phyloP scores from a whole-genome alignment of 768 basidiomycete species.

The Leccinum subgranulosum region DNA sequence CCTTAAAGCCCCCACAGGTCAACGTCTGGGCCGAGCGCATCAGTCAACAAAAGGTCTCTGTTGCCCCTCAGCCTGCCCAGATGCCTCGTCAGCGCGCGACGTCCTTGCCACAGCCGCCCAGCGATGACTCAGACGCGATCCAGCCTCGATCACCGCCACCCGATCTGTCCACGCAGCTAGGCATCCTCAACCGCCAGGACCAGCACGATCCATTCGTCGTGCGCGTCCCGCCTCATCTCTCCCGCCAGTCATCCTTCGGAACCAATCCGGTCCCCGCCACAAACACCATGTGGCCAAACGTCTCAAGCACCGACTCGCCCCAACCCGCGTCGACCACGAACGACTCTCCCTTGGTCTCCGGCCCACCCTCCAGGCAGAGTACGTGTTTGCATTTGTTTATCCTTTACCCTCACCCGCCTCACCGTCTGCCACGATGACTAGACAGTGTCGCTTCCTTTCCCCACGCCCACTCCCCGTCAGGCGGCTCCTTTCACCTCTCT shows the following conservation, averaged over 20 bases:
- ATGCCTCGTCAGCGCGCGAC: constrained; percentile 10
- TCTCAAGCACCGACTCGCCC: too few relatives aligned
- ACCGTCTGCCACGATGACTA: constrained; percentile 8
- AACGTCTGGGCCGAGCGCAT: constrained; percentile 45
- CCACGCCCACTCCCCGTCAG: constrained; percentile 22
- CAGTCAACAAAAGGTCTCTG: constrained; percentile 38
- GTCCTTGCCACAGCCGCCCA: constrained; percentile 8
- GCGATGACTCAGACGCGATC: constrained; percentile 13
- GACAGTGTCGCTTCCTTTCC: constrained; percentile 30
- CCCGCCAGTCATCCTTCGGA: constrained; percentile 27
- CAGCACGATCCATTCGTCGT: constrained; percentile 46
- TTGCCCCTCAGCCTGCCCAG: constrained; percentile 15
- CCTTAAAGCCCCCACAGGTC: constrained; percentile 20
- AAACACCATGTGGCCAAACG: constrained; percentile 20
- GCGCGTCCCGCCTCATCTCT: constrained; percentile 33
- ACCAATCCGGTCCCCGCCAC: constrained; percentile 19
- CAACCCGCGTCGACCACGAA: constrained; percentile 39
- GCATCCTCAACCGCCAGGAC: constrained; percentile 25
- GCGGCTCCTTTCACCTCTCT: constrained; percentile 30
- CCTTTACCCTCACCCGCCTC: constrained; percentile 4
- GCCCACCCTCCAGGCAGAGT: constrained; percentile 36
- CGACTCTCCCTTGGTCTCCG: constrained; percentile 23
- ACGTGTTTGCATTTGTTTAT: constrained; percentile 27
- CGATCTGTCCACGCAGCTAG: constrained; percentile 16
- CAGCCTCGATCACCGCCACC: constrained; percentile 18